phyloP scores from a whole-genome alignment of 805 yeast species.

The Monosporozyma aquatica region DNA sequence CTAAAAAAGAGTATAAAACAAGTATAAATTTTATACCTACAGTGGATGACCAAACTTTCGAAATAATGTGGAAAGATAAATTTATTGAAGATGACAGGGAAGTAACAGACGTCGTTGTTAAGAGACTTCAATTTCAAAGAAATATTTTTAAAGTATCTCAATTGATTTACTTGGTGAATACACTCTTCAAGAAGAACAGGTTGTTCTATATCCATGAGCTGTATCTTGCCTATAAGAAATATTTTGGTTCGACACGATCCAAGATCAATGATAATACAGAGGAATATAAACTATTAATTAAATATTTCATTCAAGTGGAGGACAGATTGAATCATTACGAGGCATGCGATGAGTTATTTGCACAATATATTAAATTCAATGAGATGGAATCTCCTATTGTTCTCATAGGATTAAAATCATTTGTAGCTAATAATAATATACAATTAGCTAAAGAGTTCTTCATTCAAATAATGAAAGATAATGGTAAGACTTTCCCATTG shows the following conservation, averaged over 20 bases:
- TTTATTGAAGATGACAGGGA: constrained; percentile 12
- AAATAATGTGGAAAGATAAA: constrained; percentile 14
- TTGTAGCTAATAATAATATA: constrained; percentile 21
- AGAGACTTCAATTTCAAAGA: constrained; percentile 6
- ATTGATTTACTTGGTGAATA: constrained; percentile 10
- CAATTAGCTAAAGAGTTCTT: constrained; percentile 27
- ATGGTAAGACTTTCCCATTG: constrained; percentile 25
- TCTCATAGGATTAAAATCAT: constrained; percentile 22
- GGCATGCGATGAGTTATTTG: constrained; percentile 21
- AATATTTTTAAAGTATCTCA: constrained; percentile 15
- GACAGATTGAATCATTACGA: constrained; percentile 14
- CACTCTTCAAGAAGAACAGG: constrained; percentile 8
- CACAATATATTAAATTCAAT: constrained; percentile 22
- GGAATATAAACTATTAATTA: constrained; percentile 10
- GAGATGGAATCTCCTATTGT: constrained; percentile 14
- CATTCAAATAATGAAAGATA: constrained; percentile 18
- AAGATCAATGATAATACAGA: background rate
- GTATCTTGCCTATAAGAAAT: constrained; percentile 10
- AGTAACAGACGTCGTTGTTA: constrained; percentile 8
- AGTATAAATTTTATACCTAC: too few species aligned
- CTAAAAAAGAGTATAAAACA: too few species aligned
- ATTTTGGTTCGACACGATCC: constrained; percentile 3
- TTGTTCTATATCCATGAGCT: constrained; percentile 19
- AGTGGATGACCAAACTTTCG: constrained; percentile 7
- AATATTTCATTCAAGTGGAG: constrained; percentile 15